Evolutionary conservation across 768 basidiomycete species (phyloP).

Genomic region (Suillus americanus): DNA sequence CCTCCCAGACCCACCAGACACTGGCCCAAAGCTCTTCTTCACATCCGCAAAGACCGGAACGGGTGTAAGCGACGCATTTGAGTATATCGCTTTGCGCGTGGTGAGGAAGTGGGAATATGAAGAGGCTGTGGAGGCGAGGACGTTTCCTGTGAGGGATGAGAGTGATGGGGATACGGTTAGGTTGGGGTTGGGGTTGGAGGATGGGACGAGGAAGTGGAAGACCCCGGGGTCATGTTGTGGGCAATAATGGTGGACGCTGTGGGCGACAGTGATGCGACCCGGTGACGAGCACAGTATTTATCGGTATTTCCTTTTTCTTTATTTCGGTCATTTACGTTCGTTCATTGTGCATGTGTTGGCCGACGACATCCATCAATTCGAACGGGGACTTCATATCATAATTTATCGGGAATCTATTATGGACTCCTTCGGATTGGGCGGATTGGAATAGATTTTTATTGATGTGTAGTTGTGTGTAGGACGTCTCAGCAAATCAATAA

Average conservation of each 20-base stretch:
- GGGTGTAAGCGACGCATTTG: slow-evolving; percentile 72
- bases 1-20: slow-evolving; percentile 35
- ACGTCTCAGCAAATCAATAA: too few relatives aligned
- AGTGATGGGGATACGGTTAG: slow-evolving; percentile 37
- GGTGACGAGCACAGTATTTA: background rate
- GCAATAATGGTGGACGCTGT: background rate
- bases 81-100: slow-evolving; percentile 68
- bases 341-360: background rate
- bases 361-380: background rate
- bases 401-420: background rate
- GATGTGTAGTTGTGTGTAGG: background rate
- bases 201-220: slow-evolving; percentile 12
- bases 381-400: background rate
- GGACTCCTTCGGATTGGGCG: background rate
- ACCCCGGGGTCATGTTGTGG: slow-evolving; percentile 21
- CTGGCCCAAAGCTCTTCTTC: slow-evolving; percentile 67
- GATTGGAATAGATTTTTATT: background rate
- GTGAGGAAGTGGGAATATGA: slow-evolving; percentile 66
- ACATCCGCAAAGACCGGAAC: slow-evolving; percentile 79
- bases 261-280: too few relatives aligned
- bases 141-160: slow-evolving; percentile 40
- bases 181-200: slow-evolving; percentile 32
- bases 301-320: slow-evolving; percentile 1
- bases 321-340: background rate
- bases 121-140: slow-evolving; percentile 49